Evolutionary conservation across 768 basidiomycete species (phyloP).

Genomic region (Pleurotus eryngii): DNA sequence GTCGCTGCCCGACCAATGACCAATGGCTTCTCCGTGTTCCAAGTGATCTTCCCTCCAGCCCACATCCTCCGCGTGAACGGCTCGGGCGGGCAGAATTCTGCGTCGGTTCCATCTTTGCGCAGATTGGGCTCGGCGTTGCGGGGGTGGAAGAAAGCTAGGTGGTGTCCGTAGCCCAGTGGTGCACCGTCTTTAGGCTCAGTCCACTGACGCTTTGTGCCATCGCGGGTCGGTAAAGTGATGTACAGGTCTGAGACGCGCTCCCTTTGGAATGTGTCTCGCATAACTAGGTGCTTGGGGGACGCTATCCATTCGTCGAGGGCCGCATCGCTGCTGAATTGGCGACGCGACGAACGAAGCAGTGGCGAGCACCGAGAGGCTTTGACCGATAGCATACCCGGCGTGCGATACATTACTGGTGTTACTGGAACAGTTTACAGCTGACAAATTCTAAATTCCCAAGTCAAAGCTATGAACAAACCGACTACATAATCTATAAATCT

Average conservation of each 20-base stretch:
- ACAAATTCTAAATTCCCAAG: no score
- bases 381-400: no score
- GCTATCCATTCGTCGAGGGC: constrained; percentile 53
- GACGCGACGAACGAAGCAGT: neutral
- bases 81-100: constrained; percentile 65
- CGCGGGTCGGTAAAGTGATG: constrained; percentile 70
- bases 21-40: constrained; percentile 48
- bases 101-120: constrained; percentile 69
- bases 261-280: constrained; percentile 47
- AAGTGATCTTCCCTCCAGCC: constrained; percentile 68
- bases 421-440: no score
- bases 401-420: no score
- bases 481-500: no score
- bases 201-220: constrained; percentile 46
- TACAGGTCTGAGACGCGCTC: constrained; percentile 65
- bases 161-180: constrained; percentile 59
- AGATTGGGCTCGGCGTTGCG: constrained; percentile 54
- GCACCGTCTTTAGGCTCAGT: constrained; percentile 31
- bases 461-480: no score
- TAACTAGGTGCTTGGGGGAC: constrained; percentile 40
- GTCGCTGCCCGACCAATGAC: constrained; percentile 49
- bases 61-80: constrained; percentile 82
- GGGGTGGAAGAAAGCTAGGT: constrained; percentile 73
- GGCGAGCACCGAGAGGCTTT: no score
- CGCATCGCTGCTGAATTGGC: neutral